Evolutionary conservation across 305 asterid genomes (phyloP).

Genomic region (Fraxinus latifolia): DNA sequence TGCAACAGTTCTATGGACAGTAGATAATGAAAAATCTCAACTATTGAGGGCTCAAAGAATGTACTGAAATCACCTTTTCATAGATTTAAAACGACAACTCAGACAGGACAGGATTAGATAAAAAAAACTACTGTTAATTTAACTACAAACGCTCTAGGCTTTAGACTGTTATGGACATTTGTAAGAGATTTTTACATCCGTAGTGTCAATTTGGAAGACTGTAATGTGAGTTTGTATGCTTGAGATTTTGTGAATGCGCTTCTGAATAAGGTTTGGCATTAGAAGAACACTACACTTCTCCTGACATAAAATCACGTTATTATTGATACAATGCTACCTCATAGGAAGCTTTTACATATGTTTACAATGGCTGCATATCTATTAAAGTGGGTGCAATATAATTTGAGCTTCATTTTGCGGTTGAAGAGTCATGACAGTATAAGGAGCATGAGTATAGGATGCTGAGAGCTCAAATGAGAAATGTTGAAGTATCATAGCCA

Average conservation of each 20-base stretch:
- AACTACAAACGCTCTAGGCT: background rate
- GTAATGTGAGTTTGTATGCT: background rate
- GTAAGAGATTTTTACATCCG: background rate
- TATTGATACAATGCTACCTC: background rate
- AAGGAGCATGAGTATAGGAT: conserved; percentile 53
- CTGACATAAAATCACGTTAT: background rate
- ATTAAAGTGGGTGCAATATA: conserved; percentile 21
- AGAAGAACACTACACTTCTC: background rate
- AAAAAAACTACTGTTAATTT: background rate
- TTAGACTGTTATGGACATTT: background rate
- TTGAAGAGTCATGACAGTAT: conserved; percentile 45
- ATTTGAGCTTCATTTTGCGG: conserved; percentile 60
- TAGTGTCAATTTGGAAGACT: background rate
- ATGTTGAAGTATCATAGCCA: conserved; percentile 39
- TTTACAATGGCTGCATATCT: background rate
- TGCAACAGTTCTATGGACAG: background rate
- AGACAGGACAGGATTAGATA: background rate
- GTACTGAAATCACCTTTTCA: background rate
- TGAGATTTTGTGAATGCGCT: background rate
- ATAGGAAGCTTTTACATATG: background rate
- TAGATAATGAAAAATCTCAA: background rate
- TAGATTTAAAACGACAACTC: background rate
- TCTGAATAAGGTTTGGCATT: background rate
- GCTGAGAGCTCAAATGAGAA: conserved; percentile 45
- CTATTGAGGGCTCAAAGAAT: background rate